Percentiles rank a stretch among this genome's conserved stretches.
These are phyloP conservation scores for Macrolepiota albuminosa DNA, from an alignment of 768 basidiomycete genomes.

Conservation along the genomic window DNA sequence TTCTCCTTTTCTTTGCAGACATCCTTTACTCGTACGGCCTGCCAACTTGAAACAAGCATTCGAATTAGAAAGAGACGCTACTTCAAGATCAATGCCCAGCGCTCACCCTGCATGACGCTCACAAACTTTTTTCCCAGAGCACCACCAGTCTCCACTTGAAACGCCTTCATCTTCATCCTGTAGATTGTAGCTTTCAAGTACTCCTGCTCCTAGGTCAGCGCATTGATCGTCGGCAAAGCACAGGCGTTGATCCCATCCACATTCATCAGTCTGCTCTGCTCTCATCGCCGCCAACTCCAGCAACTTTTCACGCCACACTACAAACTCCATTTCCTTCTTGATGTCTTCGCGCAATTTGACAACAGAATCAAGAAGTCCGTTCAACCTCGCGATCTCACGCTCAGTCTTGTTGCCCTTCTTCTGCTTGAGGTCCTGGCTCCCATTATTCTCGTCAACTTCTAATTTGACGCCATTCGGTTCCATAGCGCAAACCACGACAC, in stretches of 20 bases:
- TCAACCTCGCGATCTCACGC: conserved; percentile 54
- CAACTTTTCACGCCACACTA: conserved; percentile 66
- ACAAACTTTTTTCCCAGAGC: conserved; percentile 67
- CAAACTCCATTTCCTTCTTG: conserved; percentile 64
- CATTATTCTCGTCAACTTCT: conserved; percentile 23
- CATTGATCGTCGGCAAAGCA: conserved; percentile 82
- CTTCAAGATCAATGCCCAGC: background rate
- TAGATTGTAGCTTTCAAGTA: conserved; percentile 65
- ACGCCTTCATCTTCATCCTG: conserved; percentile 32
- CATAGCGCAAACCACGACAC: conserved; percentile 49
- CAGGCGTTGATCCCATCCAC: conserved; percentile 87
- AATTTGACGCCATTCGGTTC: conserved; percentile 18
- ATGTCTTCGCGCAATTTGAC: conserved; percentile 58
- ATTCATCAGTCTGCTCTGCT: conserved; percentile 60
- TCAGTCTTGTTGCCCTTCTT: conserved; percentile 45
- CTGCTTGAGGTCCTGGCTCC: conserved; percentile 17
- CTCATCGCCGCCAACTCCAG: conserved; percentile 64
- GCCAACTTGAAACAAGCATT: conserved; percentile 53
- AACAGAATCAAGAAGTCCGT: conserved; percentile 49
- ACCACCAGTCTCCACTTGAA: conserved; percentile 67
- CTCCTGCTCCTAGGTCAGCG: conserved; percentile 59
- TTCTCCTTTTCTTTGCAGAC: conserved; percentile 71
- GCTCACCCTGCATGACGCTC: conserved; percentile 73
- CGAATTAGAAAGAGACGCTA: too few species aligned
- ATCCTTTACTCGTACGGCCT: conserved; percentile 68